Evolutionary conservation across 139 green algal genomes (phyloP), one percentile per base, ranked within the genome.

Genomic region (Zygnema cylindricum): DNA sequence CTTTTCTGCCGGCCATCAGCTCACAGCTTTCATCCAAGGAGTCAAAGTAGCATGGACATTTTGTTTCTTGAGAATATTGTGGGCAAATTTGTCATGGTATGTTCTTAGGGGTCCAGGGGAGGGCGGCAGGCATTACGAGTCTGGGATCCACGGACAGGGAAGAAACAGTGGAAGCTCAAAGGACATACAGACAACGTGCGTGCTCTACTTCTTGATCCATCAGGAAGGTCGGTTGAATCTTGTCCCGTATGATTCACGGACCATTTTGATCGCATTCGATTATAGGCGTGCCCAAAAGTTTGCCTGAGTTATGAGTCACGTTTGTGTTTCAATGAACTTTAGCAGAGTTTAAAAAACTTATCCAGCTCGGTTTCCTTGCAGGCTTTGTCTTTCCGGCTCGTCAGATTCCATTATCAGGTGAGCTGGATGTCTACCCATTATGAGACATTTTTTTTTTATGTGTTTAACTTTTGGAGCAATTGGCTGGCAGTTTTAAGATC

Each of bases 101-200:
- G 49, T 16, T 7, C 7, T 79, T 79, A 79, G 71, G 71, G 11
- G 16, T 79, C 7, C 71, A 16, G 71, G 36, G 16, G 71, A 79
- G 71, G 36, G 71, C 3, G 7, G 71, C 49, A 63, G 49, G 86
- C 82, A 35, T 42, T 96, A 0, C 93, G 94, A 21, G 55, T 98
- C 76, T 91, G 95, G 81, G 96, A 98, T 79, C 87, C 91, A 0
- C 93, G 95, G n/a, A 92, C 82, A 11, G 89, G 89, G 54, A 54
- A 86, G 23, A 95, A 95, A 81, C 87, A 95, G n/a, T 88, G 93
- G 71, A 95, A 96, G 88, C 94, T 98, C 40, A 88, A 93, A 40
- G 96, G 95, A 0, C 96, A 98, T 86, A 94, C 92, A 16, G 96
- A 96, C 86, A 97, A 95, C 55, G 91, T 98, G 49, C 93, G 93